Base-by-base conservation (phyloP, 1,284 basidiomycete species). In the Leccinum angustisporum region DNA sequence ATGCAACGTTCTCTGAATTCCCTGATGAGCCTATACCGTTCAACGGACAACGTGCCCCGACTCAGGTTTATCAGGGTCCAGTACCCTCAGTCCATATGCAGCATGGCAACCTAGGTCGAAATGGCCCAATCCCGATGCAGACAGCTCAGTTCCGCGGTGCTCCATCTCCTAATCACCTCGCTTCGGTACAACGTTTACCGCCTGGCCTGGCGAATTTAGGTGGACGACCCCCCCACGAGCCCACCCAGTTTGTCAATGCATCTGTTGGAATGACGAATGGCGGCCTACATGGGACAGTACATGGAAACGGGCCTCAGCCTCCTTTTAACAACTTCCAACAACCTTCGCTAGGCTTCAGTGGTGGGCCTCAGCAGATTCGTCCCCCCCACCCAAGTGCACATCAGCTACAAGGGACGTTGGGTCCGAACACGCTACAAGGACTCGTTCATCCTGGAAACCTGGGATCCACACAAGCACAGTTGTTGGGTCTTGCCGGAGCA, bases 191-290 rank as follows among this genome's bases (percentile, higher is more conserved):
- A 70, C 84, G 89, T 56, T 75, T 92, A 43, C 90, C 90, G 21
- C 89, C 89, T n/a, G 90, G 90, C 34, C 78, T 92, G 50, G 90
- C 90, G n/a, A 91, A 91, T 68, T 82, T 92, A 31, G 90, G 90
- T 40, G 89, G 84, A 48, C 84, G 90, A 8, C 90, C 90, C 31
- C 90, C 90, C 7, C 90, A 91, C 68, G 91, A 92, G 57, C 84
- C 87, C 33, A 80, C 80, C 27, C 90, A 90, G 66, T 88, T 86
- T 69, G 69, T 88, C 50, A 83, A 81, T 31, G 73, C 83, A 61
- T 78, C 80, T 61, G 69, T 78, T 61, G 82, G 82, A 53, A 72
- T 84, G 62, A 74, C 80, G 38, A 77, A 81, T 43, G 77, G 77
- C 33, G 76, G 76, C 9, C 66, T 84, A 56, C 83, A 83, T 64